Base-by-base conservation (phyloP, 2,329 filamentous ascomycete species). In the Fusarium sp. region DNA sequence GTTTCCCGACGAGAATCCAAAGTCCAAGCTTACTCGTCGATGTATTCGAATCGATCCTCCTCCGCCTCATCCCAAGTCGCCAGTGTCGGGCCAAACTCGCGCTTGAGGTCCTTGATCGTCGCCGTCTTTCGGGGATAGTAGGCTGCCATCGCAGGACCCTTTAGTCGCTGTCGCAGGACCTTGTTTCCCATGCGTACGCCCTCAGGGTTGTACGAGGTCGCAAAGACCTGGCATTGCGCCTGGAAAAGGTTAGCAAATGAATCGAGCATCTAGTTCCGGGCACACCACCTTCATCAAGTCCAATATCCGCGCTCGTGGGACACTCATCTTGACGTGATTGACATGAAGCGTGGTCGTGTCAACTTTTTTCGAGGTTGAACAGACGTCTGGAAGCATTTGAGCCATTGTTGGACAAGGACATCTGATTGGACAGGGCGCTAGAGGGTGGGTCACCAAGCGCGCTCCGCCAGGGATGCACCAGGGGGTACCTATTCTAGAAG, bases 161-260 rank as follows among this genome's bases (percentile, higher is more conserved):
- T 90, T 68, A 98, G 86, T 77, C 95, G 90, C 81, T 98, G 93
- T 77, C 95, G 93, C 65, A 99, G 87, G 79, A 99, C 87, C 82
- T 96, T 97, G 84, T 96, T 98, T 77, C 96, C 96, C 73, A 94
- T 89, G 67, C 96, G 93, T 66, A 92, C 81, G 73, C 90, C 86
- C 59, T 94, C 87, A 28, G 96, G 96, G 82, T 99, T 99, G 86
- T 91, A 98, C 56, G 91, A 95, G 53, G 92, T 93, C 77, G 91
- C 91, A 86, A 98, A 99, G 84, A 98, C 89, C 80, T 91, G 90
- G 87, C 94, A 97, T 91, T 95, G 94, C 78, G 89, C 88, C 95
- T 98, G 75, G 43, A 2, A 11, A 18, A 6, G 30, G 66, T 81
- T 46, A 82, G 76, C 43, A 56, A 44, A 34, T 47, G 28, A 3